Evolutionary conservation across 495 filamentous ascomycete species (phyloP).

Genomic region (Penicillium lagena): DNA sequence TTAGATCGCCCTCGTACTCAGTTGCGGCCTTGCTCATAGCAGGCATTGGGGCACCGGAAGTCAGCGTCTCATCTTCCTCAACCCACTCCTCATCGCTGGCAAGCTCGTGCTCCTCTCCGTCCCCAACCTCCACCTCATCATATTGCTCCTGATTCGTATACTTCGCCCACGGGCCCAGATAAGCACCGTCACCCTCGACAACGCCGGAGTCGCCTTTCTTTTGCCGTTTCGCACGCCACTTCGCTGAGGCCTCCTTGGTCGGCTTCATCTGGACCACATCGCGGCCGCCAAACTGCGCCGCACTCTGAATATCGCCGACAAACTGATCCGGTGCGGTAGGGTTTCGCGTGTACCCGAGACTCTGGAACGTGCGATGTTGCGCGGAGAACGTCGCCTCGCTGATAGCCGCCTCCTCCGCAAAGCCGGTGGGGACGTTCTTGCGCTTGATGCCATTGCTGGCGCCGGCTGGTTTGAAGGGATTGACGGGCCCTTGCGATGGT

Average conservation of each 20-base stretch:
- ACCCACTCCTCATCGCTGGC: conserved; percentile 79
- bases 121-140: conserved; percentile 52
- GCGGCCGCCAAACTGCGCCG: conserved; percentile 43
- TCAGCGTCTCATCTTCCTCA: conserved; percentile 44
- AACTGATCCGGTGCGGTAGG: conserved; percentile 44
- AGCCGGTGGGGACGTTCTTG: conserved; percentile 87
- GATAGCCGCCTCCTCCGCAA: conserved; percentile 79
- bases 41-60: conserved; percentile 40
- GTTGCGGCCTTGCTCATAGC: conserved; percentile 53
- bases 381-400: conserved; percentile 83
- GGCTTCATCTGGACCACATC: conserved; percentile 54
- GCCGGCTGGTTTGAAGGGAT: conserved; percentile 68
- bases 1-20: conserved; percentile 49
- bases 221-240: conserved; percentile 65
- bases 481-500: conserved; percentile 64
- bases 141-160: conserved; percentile 60
- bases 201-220: conserved; percentile 76
- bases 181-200: conserved; percentile 78
- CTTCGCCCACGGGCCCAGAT: conserved; percentile 90
- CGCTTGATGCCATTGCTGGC: conserved; percentile 59
- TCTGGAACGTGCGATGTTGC: conserved; percentile 73
- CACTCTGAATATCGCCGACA: conserved; percentile 48
- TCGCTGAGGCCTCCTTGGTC: conserved; percentile 61
- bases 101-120: conserved; percentile 48
- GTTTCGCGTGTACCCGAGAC: conserved; percentile 52